Conservation (phyloP, 2,329 filamentous ascomycete genomes). For the Onygenales sp. region DNA sequence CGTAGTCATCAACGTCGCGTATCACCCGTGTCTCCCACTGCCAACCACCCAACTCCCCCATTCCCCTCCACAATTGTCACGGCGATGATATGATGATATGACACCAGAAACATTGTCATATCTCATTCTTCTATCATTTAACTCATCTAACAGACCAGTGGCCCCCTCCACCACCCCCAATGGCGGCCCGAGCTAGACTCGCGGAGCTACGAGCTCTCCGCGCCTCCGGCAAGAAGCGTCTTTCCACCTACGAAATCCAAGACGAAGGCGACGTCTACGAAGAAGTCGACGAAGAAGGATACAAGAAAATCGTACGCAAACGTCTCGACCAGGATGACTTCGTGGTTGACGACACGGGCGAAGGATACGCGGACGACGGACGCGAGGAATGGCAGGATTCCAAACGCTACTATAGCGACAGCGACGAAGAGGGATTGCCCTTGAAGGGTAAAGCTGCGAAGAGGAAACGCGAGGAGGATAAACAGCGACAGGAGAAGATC, state of each 20-base stretch:
- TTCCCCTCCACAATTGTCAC: background rate
- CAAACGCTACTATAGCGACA: conserved; percentile 52
- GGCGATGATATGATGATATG: background rate
- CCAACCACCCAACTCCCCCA: background rate
- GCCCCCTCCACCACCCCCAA: background rate
- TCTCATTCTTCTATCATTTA: background rate
- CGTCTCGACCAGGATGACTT: conserved; percentile 93
- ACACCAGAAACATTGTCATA: background rate
- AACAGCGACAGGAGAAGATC: conserved; percentile 73
- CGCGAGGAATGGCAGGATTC: conserved; percentile 86
- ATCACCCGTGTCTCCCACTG: background rate
- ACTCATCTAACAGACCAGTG: background rate
- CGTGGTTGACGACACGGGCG: conserved; percentile 92
- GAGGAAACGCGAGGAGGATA: conserved; percentile 77
- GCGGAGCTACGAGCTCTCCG: conserved; percentile 78
- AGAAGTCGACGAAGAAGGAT: conserved; percentile 91
- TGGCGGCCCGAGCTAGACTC: conserved; percentile 15
- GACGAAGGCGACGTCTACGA: conserved; percentile 84
- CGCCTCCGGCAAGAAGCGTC: conserved; percentile 80
- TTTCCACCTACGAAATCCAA: conserved; percentile 77
- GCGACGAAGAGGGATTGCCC: conserved; percentile 66
- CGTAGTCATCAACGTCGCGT: background rate
- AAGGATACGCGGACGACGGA: conserved; percentile 87
- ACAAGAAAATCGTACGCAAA: conserved; percentile 88
- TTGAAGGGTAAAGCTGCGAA: conserved; percentile 59